These are phyloP conservation scores for Stachybotrys chartarum DNA, from an alignment of 2,329 filamentous ascomycete species.

Conservation along the genomic window DNA sequence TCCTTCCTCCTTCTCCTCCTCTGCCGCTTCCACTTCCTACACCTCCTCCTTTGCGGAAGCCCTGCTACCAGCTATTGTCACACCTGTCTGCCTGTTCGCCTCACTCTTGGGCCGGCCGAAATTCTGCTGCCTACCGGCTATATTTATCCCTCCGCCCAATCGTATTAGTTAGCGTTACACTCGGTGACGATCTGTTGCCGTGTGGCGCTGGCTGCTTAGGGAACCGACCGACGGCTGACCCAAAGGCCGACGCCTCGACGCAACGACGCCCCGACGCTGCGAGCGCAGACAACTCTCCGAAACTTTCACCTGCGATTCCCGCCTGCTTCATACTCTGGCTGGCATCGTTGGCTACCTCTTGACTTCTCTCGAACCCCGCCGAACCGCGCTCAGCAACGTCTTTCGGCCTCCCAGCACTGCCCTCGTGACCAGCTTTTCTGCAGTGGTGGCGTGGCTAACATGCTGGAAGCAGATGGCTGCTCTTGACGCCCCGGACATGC, in stretches of 20 bases:
- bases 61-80: too few relatives aligned
- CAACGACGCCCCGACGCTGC: too few relatives aligned
- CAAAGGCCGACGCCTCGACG: not conserved
- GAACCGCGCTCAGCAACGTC: not conserved
- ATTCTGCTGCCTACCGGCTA: not conserved
- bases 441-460: not conserved
- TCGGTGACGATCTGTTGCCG: not conserved
- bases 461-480: not conserved
- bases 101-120: not conserved
- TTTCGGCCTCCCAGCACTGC: not conserved
- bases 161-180: not conserved
- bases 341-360: too few relatives aligned
- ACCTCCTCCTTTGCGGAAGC: too few relatives aligned
- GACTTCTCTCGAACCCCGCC: too few relatives aligned
- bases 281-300: too few relatives aligned
- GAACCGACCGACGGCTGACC: not conserved
- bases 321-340: too few relatives aligned
- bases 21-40: not conserved
- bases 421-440: not conserved
- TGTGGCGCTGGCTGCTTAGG: not conserved
- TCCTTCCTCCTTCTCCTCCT: not conserved
- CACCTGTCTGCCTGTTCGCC: not conserved
- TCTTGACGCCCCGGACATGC: not conserved
- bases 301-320: too few relatives aligned
- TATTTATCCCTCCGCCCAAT: not conserved